phyloP scores from a whole-genome alignment of 768 basidiomycete species.

The Leccinellum luteum region DNA sequence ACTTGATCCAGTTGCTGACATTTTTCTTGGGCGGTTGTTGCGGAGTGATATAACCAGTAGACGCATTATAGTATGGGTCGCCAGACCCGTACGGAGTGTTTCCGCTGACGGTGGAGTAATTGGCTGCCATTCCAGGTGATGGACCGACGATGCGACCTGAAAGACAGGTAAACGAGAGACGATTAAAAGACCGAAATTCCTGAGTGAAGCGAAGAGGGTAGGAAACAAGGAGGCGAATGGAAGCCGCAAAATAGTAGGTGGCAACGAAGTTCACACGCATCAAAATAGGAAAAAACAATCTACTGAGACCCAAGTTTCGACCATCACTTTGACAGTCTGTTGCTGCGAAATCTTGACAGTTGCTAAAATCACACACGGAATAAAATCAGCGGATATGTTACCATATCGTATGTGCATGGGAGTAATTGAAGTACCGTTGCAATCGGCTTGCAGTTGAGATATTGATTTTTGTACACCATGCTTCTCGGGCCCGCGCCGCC shows the following conservation, averaged over 20 bases:
- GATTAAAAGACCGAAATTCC: slow-evolving; percentile 9
- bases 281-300: neutral
- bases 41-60: slow-evolving; percentile 67
- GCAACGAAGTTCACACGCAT: slow-evolving; percentile 20
- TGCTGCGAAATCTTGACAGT: too few species aligned
- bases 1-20: slow-evolving; percentile 70
- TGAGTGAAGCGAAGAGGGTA: slow-evolving; percentile 6
- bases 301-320: neutral
- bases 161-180: slow-evolving; percentile 23
- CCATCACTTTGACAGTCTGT: too few species aligned
- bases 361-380: too few species aligned
- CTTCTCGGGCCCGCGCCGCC: too few species aligned
- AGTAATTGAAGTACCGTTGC: too few species aligned
- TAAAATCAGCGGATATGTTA: too few species aligned
- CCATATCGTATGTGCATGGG: too few species aligned
- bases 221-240: neutral
- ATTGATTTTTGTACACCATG: too few species aligned
- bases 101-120: slow-evolving; percentile 35
- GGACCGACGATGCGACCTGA: slow-evolving; percentile 15
- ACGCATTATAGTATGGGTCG: slow-evolving; percentile 67
- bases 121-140: slow-evolving; percentile 37
- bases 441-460: too few species aligned
- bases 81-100: slow-evolving; percentile 54
- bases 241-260: neutral
- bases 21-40: slow-evolving; percentile 45